Percentiles rank a stretch among this genome's conserved stretches.
These are phyloP conservation scores for Jamesozyma hellenica DNA, from an alignment of 805 yeast genomes.

Conservation along the genomic window DNA sequence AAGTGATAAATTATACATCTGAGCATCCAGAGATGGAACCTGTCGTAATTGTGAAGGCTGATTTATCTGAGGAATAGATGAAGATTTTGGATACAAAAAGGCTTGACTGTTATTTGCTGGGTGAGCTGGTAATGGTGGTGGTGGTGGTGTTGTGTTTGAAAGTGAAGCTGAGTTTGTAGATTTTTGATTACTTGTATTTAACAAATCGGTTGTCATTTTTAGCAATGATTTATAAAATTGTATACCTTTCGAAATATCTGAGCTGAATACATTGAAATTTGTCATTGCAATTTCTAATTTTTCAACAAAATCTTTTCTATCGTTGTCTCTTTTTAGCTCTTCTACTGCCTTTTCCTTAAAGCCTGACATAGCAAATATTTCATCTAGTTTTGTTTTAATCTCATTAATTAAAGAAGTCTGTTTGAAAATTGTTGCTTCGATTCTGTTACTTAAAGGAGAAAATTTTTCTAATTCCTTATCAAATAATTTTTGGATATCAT, in stretches of 20 bases:
- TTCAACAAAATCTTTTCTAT: conserved; percentile 30
- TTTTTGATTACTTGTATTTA: conserved; percentile 4
- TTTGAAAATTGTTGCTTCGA: conserved; percentile 56
- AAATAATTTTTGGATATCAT: conserved; percentile 52
- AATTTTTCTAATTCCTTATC: conserved; percentile 69
- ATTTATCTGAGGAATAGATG: background rate
- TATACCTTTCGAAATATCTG: conserved; percentile 52
- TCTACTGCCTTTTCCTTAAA: conserved; percentile 34
- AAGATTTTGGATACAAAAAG: background rate
- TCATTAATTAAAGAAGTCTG: conserved; percentile 47
- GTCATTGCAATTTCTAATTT: conserved; percentile 41
- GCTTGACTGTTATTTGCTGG: background rate
- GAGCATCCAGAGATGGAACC: background rate
- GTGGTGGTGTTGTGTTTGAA: background rate
- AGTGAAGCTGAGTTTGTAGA: background rate
- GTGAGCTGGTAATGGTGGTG: conserved; percentile 8
- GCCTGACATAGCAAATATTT: conserved; percentile 36
- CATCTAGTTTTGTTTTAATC: conserved; percentile 38
- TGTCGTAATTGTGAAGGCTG: background rate
- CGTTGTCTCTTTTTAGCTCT: conserved; percentile 28
- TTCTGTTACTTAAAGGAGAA: conserved; percentile 51
- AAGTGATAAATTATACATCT: background rate
- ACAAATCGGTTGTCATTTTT: conserved; percentile 21
- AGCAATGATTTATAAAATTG: conserved; percentile 47
- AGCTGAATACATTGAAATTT: conserved; percentile 46